These are phyloP conservation scores for Peniophora sp. DNA, from an alignment of 1,284 basidiomycete genomes.

Conservation along the genomic window DNA sequence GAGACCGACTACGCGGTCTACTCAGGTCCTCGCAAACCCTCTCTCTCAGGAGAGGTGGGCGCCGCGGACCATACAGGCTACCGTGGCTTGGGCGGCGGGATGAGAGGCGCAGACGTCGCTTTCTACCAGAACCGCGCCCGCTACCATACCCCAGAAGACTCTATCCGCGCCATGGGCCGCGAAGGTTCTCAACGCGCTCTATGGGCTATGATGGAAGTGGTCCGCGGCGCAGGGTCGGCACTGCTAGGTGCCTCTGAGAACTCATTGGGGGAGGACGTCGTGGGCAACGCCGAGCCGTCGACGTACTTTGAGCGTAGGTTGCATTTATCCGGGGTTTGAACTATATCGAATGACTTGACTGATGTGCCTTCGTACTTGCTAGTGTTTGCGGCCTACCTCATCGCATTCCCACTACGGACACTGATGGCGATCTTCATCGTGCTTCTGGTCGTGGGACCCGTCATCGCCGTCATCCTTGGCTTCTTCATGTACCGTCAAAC, in stretches of 20 bases:
- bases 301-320: conserved; percentile 71
- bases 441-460: conserved; percentile 52
- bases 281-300: conserved; percentile 24
- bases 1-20: conserved; percentile 68
- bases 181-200: conserved; percentile 45
- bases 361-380: neutral
- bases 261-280: conserved; percentile 16
- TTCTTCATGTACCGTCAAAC: conserved; percentile 8
- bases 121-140: conserved; percentile 64
- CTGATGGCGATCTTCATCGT: conserved; percentile 52
- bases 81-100: conserved; percentile 20
- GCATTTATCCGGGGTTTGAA: neutral
- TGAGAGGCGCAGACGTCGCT: conserved; percentile 64
- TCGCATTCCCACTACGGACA: conserved; percentile 44
- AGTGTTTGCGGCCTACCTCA: conserved; percentile 55
- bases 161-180: conserved; percentile 40
- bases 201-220: conserved; percentile 70
- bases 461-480: conserved; percentile 39
- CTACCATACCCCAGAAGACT: conserved; percentile 66
- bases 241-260: conserved; percentile 36
- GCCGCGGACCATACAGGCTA: conserved; percentile 15
- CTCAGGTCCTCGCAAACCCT: conserved; percentile 4
- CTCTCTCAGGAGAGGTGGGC: neutral
- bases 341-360: too few species aligned
- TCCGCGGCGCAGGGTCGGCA: conserved; percentile 42